Conservation (phyloP, 1,284 basidiomycete genomes). For the Phellopilus nigrolimitatus region DNA sequence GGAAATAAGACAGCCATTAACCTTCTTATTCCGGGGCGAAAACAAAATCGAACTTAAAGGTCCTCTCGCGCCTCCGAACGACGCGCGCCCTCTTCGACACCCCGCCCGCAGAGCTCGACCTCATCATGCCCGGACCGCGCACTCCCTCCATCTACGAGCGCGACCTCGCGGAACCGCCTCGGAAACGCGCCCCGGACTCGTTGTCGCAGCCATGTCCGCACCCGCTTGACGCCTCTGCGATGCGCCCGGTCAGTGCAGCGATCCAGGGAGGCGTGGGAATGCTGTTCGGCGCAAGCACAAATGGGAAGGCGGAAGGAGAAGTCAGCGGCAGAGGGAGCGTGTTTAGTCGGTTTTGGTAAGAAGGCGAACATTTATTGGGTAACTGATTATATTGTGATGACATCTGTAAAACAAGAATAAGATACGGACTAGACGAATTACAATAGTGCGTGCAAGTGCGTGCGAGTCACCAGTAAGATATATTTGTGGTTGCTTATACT, state of each 20-base stretch:
- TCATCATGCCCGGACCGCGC: conserved; percentile 39
- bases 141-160: conserved; percentile 71
- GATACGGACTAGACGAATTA: too few relatives aligned
- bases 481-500: too few relatives aligned
- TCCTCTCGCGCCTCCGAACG: conserved; percentile 49
- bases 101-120: conserved; percentile 27
- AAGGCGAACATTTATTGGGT: too few relatives aligned
- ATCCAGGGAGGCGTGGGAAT: conserved; percentile 66
- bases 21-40: neutral
- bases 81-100: conserved; percentile 51
- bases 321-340: conserved; percentile 47
- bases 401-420: too few relatives aligned
- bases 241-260: conserved; percentile 70
- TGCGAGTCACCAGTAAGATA: too few relatives aligned
- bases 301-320: conserved; percentile 21
- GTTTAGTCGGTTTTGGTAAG: conserved; percentile 62
- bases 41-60: conserved; percentile 29
- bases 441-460: too few relatives aligned
- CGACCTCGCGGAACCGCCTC: conserved; percentile 54
- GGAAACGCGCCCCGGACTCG: conserved; percentile 44
- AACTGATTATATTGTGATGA: too few relatives aligned
- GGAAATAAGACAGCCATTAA: too few relatives aligned
- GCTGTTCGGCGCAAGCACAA: conserved; percentile 40
- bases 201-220: conserved; percentile 71
- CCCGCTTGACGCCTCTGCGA: conserved; percentile 65